These are phyloP conservation scores for Alloteropsis angusta DNA, from an alignment of 202 grass and related monocot genomes.

Conservation along the genomic window DNA sequence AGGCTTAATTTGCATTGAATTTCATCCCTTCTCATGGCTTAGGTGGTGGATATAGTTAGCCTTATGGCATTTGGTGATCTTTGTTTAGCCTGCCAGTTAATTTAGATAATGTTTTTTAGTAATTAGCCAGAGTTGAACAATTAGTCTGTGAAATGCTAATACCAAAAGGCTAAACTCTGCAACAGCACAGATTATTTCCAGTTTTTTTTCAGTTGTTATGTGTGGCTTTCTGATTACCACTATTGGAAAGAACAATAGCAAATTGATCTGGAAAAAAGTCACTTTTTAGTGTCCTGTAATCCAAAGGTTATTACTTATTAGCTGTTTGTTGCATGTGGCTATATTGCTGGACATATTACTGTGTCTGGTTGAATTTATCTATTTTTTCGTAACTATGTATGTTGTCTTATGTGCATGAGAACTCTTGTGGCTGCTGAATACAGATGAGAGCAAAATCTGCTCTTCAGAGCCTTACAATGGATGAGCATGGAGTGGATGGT, in stretches of 20 bases:
- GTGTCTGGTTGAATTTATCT: background rate
- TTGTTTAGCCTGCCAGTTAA: constrained; percentile 10
- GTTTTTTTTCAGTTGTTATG: background rate
- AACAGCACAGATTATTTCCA: background rate
- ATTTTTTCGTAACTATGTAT: background rate
- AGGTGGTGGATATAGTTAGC: background rate
- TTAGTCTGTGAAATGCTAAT: background rate
- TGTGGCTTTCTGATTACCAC: background rate
- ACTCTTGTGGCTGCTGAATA: constrained; percentile 23
- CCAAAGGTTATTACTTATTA: background rate
- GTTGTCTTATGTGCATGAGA: background rate
- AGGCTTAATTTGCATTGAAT: background rate
- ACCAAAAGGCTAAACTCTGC: background rate
- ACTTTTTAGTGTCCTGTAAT: background rate
- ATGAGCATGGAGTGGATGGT: constrained; percentile 78
- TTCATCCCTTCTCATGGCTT: background rate
- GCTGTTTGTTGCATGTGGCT: background rate
- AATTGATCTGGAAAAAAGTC: background rate
- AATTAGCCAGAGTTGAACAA: background rate
- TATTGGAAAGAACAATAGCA: background rate
- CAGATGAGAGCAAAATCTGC: constrained; percentile 74
- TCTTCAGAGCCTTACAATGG: constrained; percentile 60
- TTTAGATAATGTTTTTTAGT: background rate
- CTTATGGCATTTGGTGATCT: background rate
- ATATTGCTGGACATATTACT: background rate